Base-by-base conservation (phyloP, 2,329 filamentous ascomycete species). In the Dactylonectria macrodidyma region DNA sequence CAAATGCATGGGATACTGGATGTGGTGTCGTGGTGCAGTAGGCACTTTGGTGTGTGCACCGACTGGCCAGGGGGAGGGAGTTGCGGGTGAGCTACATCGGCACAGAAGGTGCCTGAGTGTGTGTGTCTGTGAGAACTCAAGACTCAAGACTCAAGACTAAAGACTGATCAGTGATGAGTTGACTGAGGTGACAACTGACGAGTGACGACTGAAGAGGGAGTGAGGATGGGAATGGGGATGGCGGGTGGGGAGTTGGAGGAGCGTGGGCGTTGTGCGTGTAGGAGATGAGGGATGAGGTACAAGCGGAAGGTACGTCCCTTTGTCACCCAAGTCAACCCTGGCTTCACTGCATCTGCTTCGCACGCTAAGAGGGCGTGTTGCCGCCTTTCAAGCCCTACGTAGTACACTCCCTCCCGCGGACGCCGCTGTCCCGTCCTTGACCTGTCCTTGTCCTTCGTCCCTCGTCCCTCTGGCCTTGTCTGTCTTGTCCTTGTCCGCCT, bases 391-490 rank as follows among this genome's bases (percentile, higher is more conserved):
- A 19, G n/a, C 46, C 19, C 10, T 11, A 33, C 30, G 51, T n/a
- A 30, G n/a, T 36, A 54, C 51, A 54, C 51, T 30, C 51, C 51
- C 33, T 56, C 62, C 55, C 62, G 55, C 55, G 4, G 62, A 41
- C 61, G 61, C 52, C 34, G 30, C 38, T 58, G 24, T 12, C 46
- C 24, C 33, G 7, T 16, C 56, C 44, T 59, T 51, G 52, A 30
- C 16, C 38, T 41, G 38, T 41, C 38, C 38, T 14, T 41, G 38
- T 41, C 38, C 12, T 5, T 16, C 19, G 19, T 19, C 19, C 19
- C 19, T 19, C 19, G 19, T 19, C 16, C 14, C 12, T 41, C 11
- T 16, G 38, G 5, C 41, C 41, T n/a, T 44, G 41, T 16, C 41
- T 7, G 41, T 19, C 41, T n/a, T 41, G 14, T 14, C n/a, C 12